Evolutionary conservation across 257 asterid genomes (phyloP).

Genomic region (Solanum clarkiae): DNA sequence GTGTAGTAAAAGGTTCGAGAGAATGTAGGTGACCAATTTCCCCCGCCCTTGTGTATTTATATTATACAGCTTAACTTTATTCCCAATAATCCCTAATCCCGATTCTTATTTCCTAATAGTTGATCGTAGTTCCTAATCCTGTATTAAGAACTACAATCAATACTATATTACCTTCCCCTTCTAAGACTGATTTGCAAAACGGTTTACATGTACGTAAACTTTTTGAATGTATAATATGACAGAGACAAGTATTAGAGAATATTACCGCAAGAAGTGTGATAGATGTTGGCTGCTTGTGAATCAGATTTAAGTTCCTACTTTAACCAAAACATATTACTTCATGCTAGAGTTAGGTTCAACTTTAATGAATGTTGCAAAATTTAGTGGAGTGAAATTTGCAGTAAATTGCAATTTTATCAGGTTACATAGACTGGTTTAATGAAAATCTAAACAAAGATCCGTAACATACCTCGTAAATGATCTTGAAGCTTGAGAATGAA

Average conservation of each 20-base stretch:
- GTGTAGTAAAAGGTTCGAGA: neutral
- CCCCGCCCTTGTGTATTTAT: neutral
- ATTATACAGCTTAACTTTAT: neutral
- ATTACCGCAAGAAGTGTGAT: slow-evolving; percentile 74
- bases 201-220: neutral
- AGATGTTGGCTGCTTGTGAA: slow-evolving; percentile 52
- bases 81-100: neutral
- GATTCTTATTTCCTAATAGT: neutral
- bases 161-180: neutral
- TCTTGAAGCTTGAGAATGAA: slow-evolving; percentile 44
- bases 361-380: neutral
- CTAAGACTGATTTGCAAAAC: neutral
- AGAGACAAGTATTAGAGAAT: neutral
- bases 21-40: neutral
- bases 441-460: neutral
- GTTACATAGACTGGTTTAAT: neutral
- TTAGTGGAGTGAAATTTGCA: neutral
- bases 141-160: neutral
- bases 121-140: neutral
- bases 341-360: neutral
- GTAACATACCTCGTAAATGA: slow-evolving; percentile 61
- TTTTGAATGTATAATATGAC: neutral
- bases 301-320: slow-evolving; percentile 62
- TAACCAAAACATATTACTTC: neutral
- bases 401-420: neutral